Evolutionary conservation across 23 red algal genomes (phyloP).

Genomic region (Agarophyton chilense): DNA sequence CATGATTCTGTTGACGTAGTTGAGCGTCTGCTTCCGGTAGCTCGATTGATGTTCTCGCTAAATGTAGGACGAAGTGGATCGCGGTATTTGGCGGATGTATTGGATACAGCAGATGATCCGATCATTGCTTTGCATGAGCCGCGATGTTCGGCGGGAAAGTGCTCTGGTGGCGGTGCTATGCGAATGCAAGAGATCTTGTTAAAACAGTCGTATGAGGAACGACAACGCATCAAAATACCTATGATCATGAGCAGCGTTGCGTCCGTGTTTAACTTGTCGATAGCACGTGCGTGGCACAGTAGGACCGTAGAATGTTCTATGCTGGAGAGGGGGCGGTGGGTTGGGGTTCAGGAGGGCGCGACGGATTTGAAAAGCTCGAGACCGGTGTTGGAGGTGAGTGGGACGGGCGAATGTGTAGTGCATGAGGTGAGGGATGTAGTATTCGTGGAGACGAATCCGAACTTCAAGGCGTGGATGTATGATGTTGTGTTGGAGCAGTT

Average conservation of each 20-base stretch:
- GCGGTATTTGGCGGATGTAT: slow-evolving; percentile 51
- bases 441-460: slow-evolving; percentile 86
- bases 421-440: slow-evolving; percentile 33
- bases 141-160: slow-evolving; percentile 24
- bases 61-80: slow-evolving; percentile 85
- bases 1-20: no score
- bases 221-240: slow-evolving; percentile 46
- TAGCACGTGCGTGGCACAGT: background rate
- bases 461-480: slow-evolving; percentile 88
- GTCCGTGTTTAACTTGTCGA: background rate
- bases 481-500: slow-evolving; percentile 77
- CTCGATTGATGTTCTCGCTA: slow-evolving; percentile 72
- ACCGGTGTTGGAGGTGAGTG: background rate
- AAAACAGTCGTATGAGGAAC: slow-evolving; percentile 12
- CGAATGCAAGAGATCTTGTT: slow-evolving; percentile 66
- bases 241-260: slow-evolving; percentile 32
- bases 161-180: slow-evolving; percentile 72
- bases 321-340: slow-evolving; percentile 60
- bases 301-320: background rate
- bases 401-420: slow-evolving; percentile 3
- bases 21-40: slow-evolving; percentile 18
- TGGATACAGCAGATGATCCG: slow-evolving; percentile 33
- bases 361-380: background rate
- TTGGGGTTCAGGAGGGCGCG: background rate
- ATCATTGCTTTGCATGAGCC: slow-evolving; percentile 46